Conservation (phyloP, 805 yeast genomes). For the Kuraishia hungarica region DNA sequence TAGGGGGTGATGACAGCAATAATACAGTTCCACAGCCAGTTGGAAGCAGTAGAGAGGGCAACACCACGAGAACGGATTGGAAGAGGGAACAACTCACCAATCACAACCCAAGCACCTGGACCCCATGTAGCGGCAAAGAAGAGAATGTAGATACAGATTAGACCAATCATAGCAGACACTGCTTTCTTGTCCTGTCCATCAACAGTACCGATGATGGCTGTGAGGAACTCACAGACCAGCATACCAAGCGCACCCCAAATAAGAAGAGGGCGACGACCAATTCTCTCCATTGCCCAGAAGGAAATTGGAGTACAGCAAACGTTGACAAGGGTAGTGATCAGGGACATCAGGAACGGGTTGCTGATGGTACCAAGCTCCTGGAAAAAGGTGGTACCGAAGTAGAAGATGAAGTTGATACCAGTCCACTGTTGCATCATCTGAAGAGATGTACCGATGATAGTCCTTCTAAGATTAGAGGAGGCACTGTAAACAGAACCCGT, state of each 20-base stretch:
- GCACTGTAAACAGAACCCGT: constrained; percentile 26
- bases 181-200: constrained; percentile 19
- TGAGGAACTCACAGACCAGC: constrained; percentile 48
- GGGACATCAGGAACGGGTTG: constrained; percentile 42
- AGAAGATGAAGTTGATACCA: constrained; percentile 70
- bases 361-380: constrained; percentile 36
- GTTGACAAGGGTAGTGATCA: constrained; percentile 46
- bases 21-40: constrained; percentile 72
- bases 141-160: constrained; percentile 55
- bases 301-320: constrained; percentile 47
- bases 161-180: constrained; percentile 25
- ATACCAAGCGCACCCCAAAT: constrained; percentile 42
- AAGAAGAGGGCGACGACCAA: constrained; percentile 49
- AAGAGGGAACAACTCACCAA: constrained; percentile 59
- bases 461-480: constrained; percentile 32
- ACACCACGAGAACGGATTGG: constrained; percentile 70
- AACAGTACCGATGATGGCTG: constrained; percentile 32
- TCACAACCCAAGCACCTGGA: constrained; percentile 65
- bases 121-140: constrained; percentile 84
- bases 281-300: constrained; percentile 40
- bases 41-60: constrained; percentile 63
- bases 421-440: constrained; percentile 65
- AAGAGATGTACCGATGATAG: constrained; percentile 32
- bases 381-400: constrained; percentile 67
- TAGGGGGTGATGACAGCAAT: constrained; percentile 74